Percentiles rank a stretch among this genome's conserved stretches.
phyloP scores from a whole-genome alignment of 495 filamentous ascomycete genomes.

The Podospora anserina region DNA sequence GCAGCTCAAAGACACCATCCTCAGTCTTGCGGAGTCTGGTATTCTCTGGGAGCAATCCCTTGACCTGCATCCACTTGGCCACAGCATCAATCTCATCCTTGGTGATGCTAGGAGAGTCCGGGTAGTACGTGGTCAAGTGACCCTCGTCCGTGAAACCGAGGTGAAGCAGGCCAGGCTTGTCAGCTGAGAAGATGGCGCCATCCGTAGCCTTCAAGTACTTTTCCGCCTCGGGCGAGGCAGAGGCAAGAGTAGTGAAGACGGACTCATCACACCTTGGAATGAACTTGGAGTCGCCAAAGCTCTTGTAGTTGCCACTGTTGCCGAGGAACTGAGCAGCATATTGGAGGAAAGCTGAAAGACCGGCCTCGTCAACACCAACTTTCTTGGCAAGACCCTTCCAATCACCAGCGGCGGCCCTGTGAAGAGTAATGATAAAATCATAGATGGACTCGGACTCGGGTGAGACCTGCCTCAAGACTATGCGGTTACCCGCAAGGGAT shows the following conservation, averaged over 20 bases:
- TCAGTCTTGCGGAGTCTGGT: slow-evolving; percentile 76
- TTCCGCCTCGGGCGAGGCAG: slow-evolving; percentile 56
- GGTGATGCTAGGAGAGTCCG: slow-evolving; percentile 78
- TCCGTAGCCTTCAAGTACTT: slow-evolving; percentile 64
- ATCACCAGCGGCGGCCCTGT: slow-evolving; percentile 70
- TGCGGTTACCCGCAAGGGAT: slow-evolving; percentile 76
- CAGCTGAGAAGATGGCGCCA: slow-evolving; percentile 71
- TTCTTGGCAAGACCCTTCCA: slow-evolving; percentile 69
- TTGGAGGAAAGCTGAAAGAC: slow-evolving; percentile 73
- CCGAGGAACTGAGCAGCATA: slow-evolving; percentile 88
- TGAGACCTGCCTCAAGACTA: slow-evolving; percentile 84
- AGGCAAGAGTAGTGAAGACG: slow-evolving; percentile 68
- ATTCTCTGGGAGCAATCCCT: slow-evolving; percentile 74
- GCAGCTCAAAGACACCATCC: slow-evolving; percentile 69
- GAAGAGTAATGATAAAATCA: slow-evolving; percentile 80
- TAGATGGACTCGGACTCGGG: slow-evolving; percentile 88
- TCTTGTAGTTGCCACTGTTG: slow-evolving; percentile 93
- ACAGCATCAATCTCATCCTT: slow-evolving; percentile 76
- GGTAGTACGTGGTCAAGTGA: slow-evolving; percentile 91
- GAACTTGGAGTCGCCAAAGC: slow-evolving; percentile 93
- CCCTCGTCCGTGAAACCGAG: slow-evolving; percentile 79
- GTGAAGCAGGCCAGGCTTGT: slow-evolving; percentile 67
- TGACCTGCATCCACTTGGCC: slow-evolving; percentile 69
- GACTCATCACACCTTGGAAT: slow-evolving; percentile 71
- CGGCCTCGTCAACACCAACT: slow-evolving; percentile 65